phyloP scores from a whole-genome alignment of 805 yeast species.

The Cyberlindnera maritima region DNA sequence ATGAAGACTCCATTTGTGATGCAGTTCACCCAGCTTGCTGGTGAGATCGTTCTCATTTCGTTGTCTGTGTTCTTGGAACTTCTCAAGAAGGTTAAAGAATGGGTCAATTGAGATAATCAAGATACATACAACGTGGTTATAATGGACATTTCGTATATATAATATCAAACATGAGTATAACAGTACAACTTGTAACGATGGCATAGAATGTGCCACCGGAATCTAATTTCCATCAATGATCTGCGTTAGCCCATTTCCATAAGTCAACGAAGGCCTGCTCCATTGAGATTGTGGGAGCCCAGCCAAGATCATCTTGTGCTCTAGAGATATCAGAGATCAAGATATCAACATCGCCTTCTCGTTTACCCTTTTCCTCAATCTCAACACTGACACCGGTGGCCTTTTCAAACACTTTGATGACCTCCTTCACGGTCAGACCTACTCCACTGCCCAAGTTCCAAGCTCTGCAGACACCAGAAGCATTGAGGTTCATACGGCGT shows the following conservation, averaged over 20 bases:
- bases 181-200: too few relatives aligned
- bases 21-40: conserved; percentile 5
- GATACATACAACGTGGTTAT: too few relatives aligned
- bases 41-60: conserved; percentile 12
- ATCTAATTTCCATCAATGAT: background rate
- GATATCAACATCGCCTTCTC: conserved; percentile 75
- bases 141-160: too few relatives aligned
- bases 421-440: conserved; percentile 77
- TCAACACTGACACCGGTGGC: conserved; percentile 66
- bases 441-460: conserved; percentile 85
- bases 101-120: background rate
- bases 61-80: conserved; percentile 7
- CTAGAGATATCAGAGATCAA: conserved; percentile 69
- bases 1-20: conserved; percentile 7
- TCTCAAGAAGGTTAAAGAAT: conserved; percentile 2
- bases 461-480: conserved; percentile 56
- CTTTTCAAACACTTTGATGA: conserved; percentile 58
- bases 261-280: conserved; percentile 67
- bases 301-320: conserved; percentile 62
- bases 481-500: conserved; percentile 20
- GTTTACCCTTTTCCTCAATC: conserved; percentile 59
- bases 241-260: conserved; percentile 69
- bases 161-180: too few relatives aligned
- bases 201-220: too few relatives aligned
- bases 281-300: conserved; percentile 57